Conservation (phyloP, 2,329 filamentous ascomycete species). For the Ceratocystis smalleyi region DNA sequence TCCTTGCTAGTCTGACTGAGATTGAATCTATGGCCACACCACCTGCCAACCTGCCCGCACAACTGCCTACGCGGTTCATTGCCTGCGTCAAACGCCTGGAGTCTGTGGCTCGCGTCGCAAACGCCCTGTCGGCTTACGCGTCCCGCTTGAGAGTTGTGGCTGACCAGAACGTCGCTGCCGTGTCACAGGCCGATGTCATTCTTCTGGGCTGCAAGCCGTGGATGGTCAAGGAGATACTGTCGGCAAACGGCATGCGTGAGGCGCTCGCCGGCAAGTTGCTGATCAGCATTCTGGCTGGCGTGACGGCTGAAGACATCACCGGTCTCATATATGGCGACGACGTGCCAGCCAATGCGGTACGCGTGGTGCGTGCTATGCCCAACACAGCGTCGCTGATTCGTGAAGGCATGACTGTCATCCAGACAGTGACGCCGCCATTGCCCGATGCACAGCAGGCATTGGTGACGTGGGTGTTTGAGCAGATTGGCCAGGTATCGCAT, state of each 20-base stretch:
- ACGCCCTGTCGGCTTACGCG: constrained; percentile 48
- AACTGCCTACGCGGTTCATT: constrained; percentile 60
- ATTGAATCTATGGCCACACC: constrained; percentile 32
- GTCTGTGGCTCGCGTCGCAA: constrained; percentile 52
- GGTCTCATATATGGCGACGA: constrained; percentile 42
- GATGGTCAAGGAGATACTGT: constrained; percentile 53
- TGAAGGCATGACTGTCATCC: constrained; percentile 71
- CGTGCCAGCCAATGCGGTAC: constrained; percentile 34
- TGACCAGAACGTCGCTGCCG: constrained; percentile 55
- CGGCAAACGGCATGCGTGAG: constrained; percentile 49
- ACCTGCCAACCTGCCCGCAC: constrained; percentile 31
- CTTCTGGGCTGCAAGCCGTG: constrained; percentile 71
- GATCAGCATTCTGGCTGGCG: constrained; percentile 66
- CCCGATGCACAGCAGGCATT: constrained; percentile 37
- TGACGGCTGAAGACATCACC: constrained; percentile 54
- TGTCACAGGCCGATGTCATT: constrained; percentile 53
- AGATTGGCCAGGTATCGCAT: constrained; percentile 54
- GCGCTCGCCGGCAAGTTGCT: constrained; percentile 67
- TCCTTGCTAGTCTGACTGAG: constrained; percentile 52
- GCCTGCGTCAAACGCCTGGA: constrained; percentile 61
- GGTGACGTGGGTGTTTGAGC: constrained; percentile 61
- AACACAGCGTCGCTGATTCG: constrained; percentile 68
- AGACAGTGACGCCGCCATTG: constrained; percentile 43
- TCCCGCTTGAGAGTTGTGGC: constrained; percentile 49
- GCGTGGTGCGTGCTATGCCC: constrained; percentile 66